These are phyloP conservation scores for Diaporthe capsici DNA, from an alignment of 2,329 filamentous ascomycete genomes.

Conservation along the genomic window DNA sequence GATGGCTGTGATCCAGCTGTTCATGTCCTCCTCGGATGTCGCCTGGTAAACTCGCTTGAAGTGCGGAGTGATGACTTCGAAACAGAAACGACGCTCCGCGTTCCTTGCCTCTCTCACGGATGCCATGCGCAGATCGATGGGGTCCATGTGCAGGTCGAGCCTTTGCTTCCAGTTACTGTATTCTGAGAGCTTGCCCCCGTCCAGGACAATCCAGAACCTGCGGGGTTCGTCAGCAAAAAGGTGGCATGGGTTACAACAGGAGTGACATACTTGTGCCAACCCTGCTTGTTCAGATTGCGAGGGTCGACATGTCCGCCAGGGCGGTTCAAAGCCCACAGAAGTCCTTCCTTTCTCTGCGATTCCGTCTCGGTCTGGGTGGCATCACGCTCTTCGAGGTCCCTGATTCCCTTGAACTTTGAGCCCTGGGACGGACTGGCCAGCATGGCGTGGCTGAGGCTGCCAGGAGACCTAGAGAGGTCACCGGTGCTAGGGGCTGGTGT, in stretches of 20 bases:
- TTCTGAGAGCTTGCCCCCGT: conserved; percentile 95
- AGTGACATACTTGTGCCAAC: conserved; percentile 92
- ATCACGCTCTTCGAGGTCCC: conserved; percentile 90
- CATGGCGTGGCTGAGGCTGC: conserved; percentile 62
- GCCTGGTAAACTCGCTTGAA: conserved; percentile 98
- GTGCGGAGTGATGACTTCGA: conserved; percentile 97
- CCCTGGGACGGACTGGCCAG: conserved; percentile 66
- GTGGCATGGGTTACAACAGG: not conserved
- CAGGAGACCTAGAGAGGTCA: conserved; percentile 71
- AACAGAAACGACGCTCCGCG: conserved; percentile 95
- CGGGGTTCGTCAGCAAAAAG: conserved; percentile 40
- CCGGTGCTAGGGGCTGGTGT: conserved; percentile 49
- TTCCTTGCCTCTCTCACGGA: conserved; percentile 96
- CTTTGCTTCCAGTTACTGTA: conserved; percentile 99
- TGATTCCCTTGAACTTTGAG: conserved; percentile 88
- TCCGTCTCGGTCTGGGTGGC: conserved; percentile 61
- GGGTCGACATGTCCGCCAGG: conserved; percentile 96
- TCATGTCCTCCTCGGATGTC: conserved; percentile 98
- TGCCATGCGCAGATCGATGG: conserved; percentile 96
- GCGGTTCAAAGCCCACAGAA: conserved; percentile 93
- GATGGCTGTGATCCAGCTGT: conserved; percentile 94
- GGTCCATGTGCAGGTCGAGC: conserved; percentile 96
- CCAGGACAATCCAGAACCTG: conserved; percentile 98
- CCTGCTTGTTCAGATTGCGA: conserved; percentile 94
- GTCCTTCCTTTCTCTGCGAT: conserved; percentile 89